Conservation (phyloP, 2,329 filamentous ascomycete genomes). For the Pyricularia grisea region DNA sequence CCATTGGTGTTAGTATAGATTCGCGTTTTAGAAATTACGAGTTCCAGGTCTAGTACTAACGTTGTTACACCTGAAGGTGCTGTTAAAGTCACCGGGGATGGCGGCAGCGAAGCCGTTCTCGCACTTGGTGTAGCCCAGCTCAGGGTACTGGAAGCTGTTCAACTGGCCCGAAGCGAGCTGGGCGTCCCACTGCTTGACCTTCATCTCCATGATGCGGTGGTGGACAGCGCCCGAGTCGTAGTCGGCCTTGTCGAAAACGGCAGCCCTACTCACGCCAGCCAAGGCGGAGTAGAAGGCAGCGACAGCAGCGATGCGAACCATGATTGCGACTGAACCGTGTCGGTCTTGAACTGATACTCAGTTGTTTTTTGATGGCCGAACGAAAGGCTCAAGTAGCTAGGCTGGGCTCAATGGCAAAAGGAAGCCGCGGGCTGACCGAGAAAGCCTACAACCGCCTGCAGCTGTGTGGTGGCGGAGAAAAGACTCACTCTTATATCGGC, state of each 20-base stretch:
- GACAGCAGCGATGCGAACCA: conserved; percentile 1
- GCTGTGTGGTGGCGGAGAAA: not conserved
- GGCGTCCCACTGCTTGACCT: not conserved
- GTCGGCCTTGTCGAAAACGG: not conserved
- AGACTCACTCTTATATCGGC: not conserved
- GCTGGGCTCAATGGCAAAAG: not conserved
- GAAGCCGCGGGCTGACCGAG: not conserved
- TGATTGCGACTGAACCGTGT: not conserved
- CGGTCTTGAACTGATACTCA: not conserved
- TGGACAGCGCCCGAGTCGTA: conserved; percentile 2
- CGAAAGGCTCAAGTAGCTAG: not conserved
- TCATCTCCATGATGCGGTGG: not conserved
- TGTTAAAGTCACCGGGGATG: not conserved
- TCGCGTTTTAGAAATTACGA: too few relatives aligned
- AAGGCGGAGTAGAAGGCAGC: conserved; percentile 1
- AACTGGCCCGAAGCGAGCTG: not conserved
- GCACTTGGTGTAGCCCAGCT: not conserved
- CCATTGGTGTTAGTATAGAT: not conserved
- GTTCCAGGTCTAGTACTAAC: not conserved
- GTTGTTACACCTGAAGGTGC: conserved; percentile 2
- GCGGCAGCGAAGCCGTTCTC: conserved; percentile 2
- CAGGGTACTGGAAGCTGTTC: conserved; percentile 1
- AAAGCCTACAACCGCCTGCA: not conserved
- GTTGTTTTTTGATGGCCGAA: not conserved
- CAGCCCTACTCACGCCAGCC: not conserved